phyloP scores from a whole-genome alignment of 2,329 filamentous ascomycete species.

The Venturia effusa region DNA sequence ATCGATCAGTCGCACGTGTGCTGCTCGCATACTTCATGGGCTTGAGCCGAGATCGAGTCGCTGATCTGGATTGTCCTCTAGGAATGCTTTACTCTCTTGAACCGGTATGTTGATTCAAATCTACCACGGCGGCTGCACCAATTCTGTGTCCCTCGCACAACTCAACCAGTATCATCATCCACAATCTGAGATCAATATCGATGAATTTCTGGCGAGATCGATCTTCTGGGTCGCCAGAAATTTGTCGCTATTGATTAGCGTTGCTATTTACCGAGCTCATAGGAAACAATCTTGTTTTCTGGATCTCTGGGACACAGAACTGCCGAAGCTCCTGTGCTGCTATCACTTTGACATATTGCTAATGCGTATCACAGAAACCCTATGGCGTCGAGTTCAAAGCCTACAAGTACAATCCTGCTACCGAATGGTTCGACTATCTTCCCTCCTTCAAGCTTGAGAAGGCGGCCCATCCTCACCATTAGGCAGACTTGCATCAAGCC shows the following conservation, averaged over 20 bases:
- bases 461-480: slow-evolving; percentile 8
- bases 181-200: no score
- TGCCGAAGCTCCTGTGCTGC: no score
- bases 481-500: background rate
- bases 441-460: slow-evolving; percentile 46
- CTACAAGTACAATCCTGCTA: slow-evolving; percentile 74
- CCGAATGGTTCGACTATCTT: slow-evolving; percentile 72
- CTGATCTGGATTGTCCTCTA: slow-evolving; percentile 85
- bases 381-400: slow-evolving; percentile 97
- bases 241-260: no score
- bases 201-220: no score
- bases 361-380: slow-evolving; percentile 48
- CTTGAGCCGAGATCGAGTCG: slow-evolving; percentile 79
- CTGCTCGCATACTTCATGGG: slow-evolving; percentile 96
- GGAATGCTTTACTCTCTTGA: slow-evolving; percentile 93
- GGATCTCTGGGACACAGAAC: no score
- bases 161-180: no score
- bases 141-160: no score
- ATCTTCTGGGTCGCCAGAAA: no score
- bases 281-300: no score
- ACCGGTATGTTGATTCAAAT: slow-evolving; percentile 45
- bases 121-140: no score
- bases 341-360: background rate
- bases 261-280: no score
- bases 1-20: slow-evolving; percentile 84